Evolutionary conservation across 495 filamentous ascomycete species (phyloP).

Genomic region (Neurospora discreta): DNA sequence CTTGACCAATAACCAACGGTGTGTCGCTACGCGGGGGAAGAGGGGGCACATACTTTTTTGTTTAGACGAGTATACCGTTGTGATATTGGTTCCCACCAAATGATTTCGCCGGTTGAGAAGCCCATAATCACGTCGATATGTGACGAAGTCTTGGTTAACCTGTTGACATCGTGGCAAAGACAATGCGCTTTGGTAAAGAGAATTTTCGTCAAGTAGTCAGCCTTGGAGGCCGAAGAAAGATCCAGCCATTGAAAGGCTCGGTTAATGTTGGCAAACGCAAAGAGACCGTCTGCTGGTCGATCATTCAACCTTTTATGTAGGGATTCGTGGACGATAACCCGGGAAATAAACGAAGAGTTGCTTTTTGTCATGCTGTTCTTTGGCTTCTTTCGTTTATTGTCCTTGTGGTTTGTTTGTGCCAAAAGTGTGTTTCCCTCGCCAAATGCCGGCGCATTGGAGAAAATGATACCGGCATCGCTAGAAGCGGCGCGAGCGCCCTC

Average conservation of each 20-base stretch:
- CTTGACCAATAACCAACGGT: not conserved
- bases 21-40: not conserved
- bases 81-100: conserved; percentile 97
- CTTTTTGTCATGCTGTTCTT: conserved; percentile 97
- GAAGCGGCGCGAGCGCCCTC: conserved; percentile 34
- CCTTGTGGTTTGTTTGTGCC: conserved; percentile 49
- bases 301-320: conserved; percentile 69
- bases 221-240: conserved; percentile 47
- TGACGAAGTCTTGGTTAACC: conserved; percentile 59
- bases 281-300: conserved; percentile 63
- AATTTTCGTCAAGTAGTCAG: conserved; percentile 87
- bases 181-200: conserved; percentile 93
- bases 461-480: conserved; percentile 25
- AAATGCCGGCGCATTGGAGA: conserved; percentile 53
- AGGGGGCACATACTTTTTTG: conserved; percentile 49
- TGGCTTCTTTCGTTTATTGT: conserved; percentile 76
- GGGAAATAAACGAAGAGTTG: conserved; percentile 91
- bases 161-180: conserved; percentile 88
- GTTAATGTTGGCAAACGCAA: conserved; percentile 91
- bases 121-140: conserved; percentile 92
- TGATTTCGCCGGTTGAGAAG: conserved; percentile 89
- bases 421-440: conserved; percentile 80
- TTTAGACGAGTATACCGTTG: conserved; percentile 94
- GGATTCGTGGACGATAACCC: conserved; percentile 84
- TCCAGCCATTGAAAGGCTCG: conserved; percentile 71